Base-by-base conservation (phyloP, 148 eudicot genomes). In the Camellia sinensis region DNA sequence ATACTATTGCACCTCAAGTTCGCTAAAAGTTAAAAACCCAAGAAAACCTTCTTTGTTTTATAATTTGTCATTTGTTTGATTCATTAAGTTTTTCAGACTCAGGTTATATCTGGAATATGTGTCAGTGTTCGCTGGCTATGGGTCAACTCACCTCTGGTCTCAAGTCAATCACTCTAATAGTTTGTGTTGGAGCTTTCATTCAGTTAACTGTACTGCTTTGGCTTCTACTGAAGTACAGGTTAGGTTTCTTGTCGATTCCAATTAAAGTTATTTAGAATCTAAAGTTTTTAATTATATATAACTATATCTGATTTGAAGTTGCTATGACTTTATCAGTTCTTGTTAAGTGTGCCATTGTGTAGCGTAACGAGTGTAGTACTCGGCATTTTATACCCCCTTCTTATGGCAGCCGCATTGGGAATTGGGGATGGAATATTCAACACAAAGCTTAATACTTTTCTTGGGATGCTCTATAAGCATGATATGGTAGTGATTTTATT, bases 111-210 rank as follows among this genome's bases (percentile, higher is more conserved):
- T 46, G 3, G 17, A 0, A 14, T 19, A 43, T n/a, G 65, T 82
- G 14, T 75, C 88, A 97, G 99, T 89, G 99, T 84, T 89, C 99
- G 64, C 80, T 96, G 76, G 90, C 87, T 74, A 90, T 90, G 72
- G 99, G 99, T 74, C 90, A 90, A 56, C 87, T 97, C 74, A 92
- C 98, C 72, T 92, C 95, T 41, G 91, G 92, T 79, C 93, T 97
- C 73, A 82, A 86, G 81, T 91, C 98, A 7, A 88, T 94, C 79
- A 90, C 92, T 59, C 73, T 89, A 79, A 94, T 97, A 83, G 88
- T 89, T 78, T 86, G 78, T 63, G 90, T 89, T 46, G 98, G 99
- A 82, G 88, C 87, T 50, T 79, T 87, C 52, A 78, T 78, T 83
- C 99, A 97, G 78, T 91, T 90, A 46, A 66, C 86, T 80, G 83